Evolutionary conservation across 257 asterid genomes (phyloP), one percentile per base, ranked within the genome.

Genomic region (Eucommia ulmoides): DNA sequence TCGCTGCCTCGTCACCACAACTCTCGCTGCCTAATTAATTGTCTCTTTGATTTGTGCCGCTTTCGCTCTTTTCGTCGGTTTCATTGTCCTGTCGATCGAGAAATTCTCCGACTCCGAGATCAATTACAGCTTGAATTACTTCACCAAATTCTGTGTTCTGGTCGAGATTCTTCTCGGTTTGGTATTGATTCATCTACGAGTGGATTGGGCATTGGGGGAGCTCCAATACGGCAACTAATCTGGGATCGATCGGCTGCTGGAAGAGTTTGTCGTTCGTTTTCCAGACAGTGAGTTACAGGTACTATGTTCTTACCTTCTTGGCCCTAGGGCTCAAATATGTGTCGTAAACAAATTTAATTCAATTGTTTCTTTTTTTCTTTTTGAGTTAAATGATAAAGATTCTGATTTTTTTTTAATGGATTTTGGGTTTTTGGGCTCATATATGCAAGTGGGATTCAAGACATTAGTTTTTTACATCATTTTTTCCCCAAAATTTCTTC

Each of bases 191-290:
- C 69, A 60, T 70, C 11, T 77, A 14, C 75, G 56, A 15, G 65
- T 77, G 9, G 61, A 64, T 63, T 77, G 89, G 88, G 23, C 51
- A 2, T 42, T 83, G 67, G 42, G 71, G 67, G 24, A 62, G 54
- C 45, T 54, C 68, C 2, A 58, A 19, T 1, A 59, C 70, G 52
- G 56, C 63, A 57, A 56, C 53, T 3, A 50, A 50, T 61, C 55
- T 61, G 1, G 59, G 62, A 7, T 75, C 56, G 1, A 38, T 71
- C 17, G 41, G 57, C 3, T 63, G 72, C 25, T 75, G 76, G 41
- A 70, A 76, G 77, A 74, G 82, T 33, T 79, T 71, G 78, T 78
- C 69, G 0, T 72, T 70, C 44, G 64, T 79, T 6, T 24, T 81
- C 48, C 74, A 57, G 65, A 62, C 71, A 45, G 71, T 72, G 17